Conservation (phyloP, 2,329 filamentous ascomycete species). For the Beauveria pseudobassiana region DNA sequence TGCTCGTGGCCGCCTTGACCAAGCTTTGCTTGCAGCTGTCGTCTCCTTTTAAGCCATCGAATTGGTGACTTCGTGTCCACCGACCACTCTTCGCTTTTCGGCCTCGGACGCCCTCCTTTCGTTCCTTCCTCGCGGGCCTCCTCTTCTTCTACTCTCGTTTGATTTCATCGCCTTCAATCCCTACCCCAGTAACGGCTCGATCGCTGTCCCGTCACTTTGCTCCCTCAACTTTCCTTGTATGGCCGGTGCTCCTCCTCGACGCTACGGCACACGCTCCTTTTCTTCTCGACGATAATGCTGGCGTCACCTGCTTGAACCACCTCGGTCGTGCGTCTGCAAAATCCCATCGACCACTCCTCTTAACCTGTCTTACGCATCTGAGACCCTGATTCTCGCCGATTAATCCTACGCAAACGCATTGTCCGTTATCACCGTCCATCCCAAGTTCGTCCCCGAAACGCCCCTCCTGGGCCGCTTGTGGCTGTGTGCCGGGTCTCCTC, state of each 20-base stretch:
- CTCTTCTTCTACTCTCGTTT: not conserved
- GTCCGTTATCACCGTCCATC: not conserved
- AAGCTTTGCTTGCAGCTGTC: not conserved
- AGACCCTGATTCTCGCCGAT: not conserved
- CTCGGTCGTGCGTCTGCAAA: not conserved
- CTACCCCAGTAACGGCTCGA: not conserved
- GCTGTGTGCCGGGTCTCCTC: not conserved
- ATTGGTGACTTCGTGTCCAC: constrained; percentile 1
- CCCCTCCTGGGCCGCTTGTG: not conserved
- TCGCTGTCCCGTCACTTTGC: not conserved
- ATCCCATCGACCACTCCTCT: not conserved
- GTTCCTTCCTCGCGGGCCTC: not conserved
- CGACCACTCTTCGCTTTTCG: not conserved
- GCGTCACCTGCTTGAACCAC: not conserved
- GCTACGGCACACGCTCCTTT: not conserved
- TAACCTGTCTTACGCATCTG: not conserved
- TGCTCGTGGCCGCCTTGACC: not conserved
- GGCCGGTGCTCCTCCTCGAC: not conserved
- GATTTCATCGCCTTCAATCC: not conserved
- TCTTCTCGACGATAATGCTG: constrained; percentile 5
- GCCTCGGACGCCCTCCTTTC: not conserved
- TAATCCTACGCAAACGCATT: not conserved
- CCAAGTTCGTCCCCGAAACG: not conserved
- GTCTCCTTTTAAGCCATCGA: constrained; percentile 5
- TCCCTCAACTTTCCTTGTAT: not conserved